A percentile compares a stretch with the other conserved stretches of the same genome.
These are phyloP conservation scores for Albatrellus ellisii DNA, from an alignment of 768 basidiomycete genomes.

Conservation along the genomic window DNA sequence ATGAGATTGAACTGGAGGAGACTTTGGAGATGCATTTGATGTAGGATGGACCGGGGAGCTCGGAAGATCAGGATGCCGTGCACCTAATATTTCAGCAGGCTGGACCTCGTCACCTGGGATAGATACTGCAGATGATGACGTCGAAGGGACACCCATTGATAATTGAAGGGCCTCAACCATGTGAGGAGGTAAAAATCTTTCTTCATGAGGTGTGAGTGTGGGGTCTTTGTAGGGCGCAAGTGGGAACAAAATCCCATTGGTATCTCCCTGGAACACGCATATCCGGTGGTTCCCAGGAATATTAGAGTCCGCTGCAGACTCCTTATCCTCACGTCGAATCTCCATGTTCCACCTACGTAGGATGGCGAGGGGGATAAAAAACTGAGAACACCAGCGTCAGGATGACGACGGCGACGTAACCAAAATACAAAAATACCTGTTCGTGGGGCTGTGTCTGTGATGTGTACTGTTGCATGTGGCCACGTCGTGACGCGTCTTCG, in stretches of 20 bases:
- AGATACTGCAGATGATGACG: too few relatives aligned
- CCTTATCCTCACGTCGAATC: slow-evolving; percentile 6
- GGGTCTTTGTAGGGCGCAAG: background rate
- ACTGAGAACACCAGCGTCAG: background rate
- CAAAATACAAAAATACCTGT: background rate
- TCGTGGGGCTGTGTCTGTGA: background rate
- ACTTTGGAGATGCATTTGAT: too few relatives aligned
- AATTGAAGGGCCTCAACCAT: too few relatives aligned
- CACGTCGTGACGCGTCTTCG: background rate
- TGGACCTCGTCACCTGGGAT: too few relatives aligned
- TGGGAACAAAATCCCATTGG: background rate
- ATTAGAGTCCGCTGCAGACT: background rate
- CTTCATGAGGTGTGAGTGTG: too few relatives aligned
- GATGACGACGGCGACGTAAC: background rate
- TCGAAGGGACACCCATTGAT: too few relatives aligned
- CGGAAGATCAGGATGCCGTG: too few relatives aligned
- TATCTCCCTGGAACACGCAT: slow-evolving; percentile 4
- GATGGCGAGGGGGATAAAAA: slow-evolving; percentile 5
- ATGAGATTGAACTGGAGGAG: too few relatives aligned
- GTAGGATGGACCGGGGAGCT: too few relatives aligned
- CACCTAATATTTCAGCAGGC: too few relatives aligned
- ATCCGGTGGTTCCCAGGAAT: slow-evolving; percentile 1
- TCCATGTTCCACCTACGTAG: slow-evolving; percentile 10
- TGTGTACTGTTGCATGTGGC: background rate
- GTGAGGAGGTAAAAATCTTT: too few relatives aligned